Evolutionary conservation across 1,284 basidiomycete species (phyloP).

Genomic region (Anthracocystis walkeri): DNA sequence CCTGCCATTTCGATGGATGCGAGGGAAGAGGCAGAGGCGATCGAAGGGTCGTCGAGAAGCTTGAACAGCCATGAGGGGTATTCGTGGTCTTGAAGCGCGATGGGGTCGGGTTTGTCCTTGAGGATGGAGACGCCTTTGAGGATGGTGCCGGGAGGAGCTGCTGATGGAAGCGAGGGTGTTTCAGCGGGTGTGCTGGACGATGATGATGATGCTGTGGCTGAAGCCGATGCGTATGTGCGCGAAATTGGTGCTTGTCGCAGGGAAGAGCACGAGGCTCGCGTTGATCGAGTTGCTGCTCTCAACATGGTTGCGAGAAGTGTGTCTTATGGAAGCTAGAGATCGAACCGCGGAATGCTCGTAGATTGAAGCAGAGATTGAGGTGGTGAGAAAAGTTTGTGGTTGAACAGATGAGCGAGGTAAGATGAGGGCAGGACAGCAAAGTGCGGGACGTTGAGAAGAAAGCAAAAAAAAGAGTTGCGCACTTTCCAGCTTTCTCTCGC

Average conservation of each 20-base stretch:
- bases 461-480: constrained; percentile 5
- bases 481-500: not conserved
- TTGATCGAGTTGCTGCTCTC: constrained; percentile 15
- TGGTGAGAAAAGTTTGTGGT: no score
- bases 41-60: constrained; percentile 72
- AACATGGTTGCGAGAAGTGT: constrained; percentile 3
- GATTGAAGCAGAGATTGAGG: not conserved
- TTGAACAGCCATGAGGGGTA: constrained; percentile 93
- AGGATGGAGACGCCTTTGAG: constrained; percentile 83
- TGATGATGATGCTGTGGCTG: constrained; percentile 12
- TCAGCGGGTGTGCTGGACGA: constrained; percentile 20
- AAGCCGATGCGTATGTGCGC: constrained; percentile 33
- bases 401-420: not conserved
- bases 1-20: constrained; percentile 59
- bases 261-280: constrained; percentile 25
- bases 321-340: not conserved
- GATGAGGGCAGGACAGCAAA: not conserved
- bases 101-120: constrained; percentile 83
- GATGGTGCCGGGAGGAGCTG: constrained; percentile 75
- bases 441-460: constrained; percentile 4
- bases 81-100: constrained; percentile 83
- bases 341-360: not conserved
- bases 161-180: constrained; percentile 49
- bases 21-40: constrained; percentile 50
- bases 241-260: constrained; percentile 15